Conservation (phyloP, 2,329 filamentous ascomycete genomes). For the Epichloe uncinata region DNA sequence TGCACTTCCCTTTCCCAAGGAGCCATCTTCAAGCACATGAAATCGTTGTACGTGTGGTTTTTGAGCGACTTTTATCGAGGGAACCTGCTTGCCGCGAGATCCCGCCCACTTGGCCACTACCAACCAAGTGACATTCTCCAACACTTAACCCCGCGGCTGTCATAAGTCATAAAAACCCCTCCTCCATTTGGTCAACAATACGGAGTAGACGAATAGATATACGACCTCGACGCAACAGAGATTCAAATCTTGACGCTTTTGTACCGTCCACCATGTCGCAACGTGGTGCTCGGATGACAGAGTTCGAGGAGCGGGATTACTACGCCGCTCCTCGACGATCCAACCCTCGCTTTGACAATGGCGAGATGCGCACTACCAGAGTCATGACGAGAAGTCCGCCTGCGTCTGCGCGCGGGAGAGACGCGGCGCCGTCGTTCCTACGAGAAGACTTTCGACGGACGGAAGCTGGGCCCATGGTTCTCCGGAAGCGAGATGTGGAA, state of each 20-base stretch:
- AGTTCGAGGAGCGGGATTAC: constrained; percentile 34
- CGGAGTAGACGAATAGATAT: neutral
- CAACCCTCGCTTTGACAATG: constrained; percentile 12
- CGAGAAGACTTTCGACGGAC: constrained; percentile 34
- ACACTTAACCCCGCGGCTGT: too few relatives aligned
- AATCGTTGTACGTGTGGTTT: too few relatives aligned
- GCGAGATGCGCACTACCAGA: constrained; percentile 14
- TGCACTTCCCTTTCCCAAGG: too few relatives aligned
- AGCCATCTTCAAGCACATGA: too few relatives aligned
- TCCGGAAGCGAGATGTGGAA: constrained; percentile 42
- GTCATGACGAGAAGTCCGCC: constrained; percentile 15
- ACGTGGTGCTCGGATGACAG: constrained; percentile 15
- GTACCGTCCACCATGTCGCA: constrained; percentile 8
- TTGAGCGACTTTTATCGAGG: too few relatives aligned
- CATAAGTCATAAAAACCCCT: too few relatives aligned
- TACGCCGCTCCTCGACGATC: constrained; percentile 24
- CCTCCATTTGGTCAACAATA: too few relatives aligned
- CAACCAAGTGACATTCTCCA: too few relatives aligned
- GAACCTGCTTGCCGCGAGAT: too few relatives aligned
- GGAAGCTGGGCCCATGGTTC: constrained; percentile 38
- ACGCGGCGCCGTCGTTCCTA: constrained; percentile 36
- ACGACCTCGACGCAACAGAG: neutral
- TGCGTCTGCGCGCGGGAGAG: constrained; percentile 21
- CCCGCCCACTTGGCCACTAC: too few relatives aligned
- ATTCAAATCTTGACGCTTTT: neutral